Conservation (phyloP, 2,329 filamentous ascomycete species). For the Dryadomyces quercivorus region DNA sequence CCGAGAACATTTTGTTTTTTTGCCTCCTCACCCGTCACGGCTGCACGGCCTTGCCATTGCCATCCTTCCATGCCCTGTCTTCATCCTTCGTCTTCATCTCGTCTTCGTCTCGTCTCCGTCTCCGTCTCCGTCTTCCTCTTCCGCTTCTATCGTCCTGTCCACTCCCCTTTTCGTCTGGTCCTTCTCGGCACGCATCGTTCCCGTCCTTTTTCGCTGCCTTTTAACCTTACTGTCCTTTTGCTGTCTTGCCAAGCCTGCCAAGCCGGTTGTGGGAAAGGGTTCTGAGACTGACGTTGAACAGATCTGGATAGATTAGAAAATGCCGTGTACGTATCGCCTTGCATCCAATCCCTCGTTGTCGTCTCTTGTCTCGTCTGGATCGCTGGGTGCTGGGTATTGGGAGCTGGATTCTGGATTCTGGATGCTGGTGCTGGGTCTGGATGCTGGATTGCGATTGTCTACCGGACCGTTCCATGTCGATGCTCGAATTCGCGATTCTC, state of each 20-base stretch:
- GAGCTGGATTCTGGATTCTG: neutral
- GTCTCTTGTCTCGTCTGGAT: neutral
- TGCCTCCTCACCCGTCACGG: too few relatives aligned
- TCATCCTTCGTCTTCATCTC: neutral
- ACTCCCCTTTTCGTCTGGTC: neutral
- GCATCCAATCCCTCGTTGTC: neutral
- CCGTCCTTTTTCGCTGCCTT: neutral
- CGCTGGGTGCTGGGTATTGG: neutral
- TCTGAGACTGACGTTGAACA: conserved; percentile 19
- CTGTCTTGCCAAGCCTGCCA: conserved; percentile 4
- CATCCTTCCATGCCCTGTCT: neutral
- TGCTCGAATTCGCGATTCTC: too few relatives aligned
- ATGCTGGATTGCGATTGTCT: too few relatives aligned
- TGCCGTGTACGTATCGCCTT: conserved; percentile 16
- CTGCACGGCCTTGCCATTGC: neutral
- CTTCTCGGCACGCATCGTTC: neutral
- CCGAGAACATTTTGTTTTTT: neutral
- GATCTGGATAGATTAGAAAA: conserved; percentile 22
- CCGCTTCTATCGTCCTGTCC: too few relatives aligned
- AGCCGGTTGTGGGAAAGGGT: neutral
- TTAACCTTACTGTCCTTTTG: neutral
- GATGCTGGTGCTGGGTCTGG: too few relatives aligned
- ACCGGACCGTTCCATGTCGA: too few relatives aligned
- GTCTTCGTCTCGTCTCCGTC: neutral
- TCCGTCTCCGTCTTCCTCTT: neutral